Conservation (phyloP, 139 green algal genomes). For the Chlorella sp. region DNA sequence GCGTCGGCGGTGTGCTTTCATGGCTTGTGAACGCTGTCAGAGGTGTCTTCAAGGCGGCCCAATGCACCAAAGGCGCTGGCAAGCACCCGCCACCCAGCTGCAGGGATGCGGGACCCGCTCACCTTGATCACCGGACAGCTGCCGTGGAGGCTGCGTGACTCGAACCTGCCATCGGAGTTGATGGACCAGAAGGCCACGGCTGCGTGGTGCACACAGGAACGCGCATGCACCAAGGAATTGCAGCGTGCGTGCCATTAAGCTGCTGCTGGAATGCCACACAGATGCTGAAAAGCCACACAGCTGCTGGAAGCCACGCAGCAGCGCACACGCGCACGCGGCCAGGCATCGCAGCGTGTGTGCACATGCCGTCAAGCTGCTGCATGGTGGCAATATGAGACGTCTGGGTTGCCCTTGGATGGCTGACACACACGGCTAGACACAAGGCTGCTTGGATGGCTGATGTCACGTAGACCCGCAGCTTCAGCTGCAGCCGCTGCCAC, state of each 20-base stretch:
- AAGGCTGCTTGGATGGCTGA: too few relatives aligned
- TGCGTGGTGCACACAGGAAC: background rate
- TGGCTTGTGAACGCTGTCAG: background rate
- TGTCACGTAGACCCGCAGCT: too few relatives aligned
- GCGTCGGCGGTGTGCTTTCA: background rate
- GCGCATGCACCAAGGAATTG: background rate
- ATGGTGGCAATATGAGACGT: background rate
- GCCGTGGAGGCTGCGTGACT: conserved; percentile 35
- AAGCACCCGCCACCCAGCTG: background rate
- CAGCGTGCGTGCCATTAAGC: background rate
- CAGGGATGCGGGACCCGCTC: background rate
- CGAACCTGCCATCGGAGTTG: conserved; percentile 33
- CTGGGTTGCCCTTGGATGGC: background rate
- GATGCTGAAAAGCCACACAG: too few relatives aligned
- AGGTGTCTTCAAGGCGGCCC: background rate
- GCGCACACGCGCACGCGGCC: background rate
- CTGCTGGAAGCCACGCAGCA: too few relatives aligned
- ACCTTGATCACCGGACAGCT: conserved; percentile 40
- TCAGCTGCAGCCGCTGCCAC: too few relatives aligned
- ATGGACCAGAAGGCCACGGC: conserved; percentile 31
- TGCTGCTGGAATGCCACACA: too few relatives aligned
- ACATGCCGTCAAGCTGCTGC: background rate
- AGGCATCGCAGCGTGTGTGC: background rate
- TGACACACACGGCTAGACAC: too few relatives aligned
- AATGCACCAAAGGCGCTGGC: background rate